Evolutionary conservation across 495 filamentous ascomycete species (phyloP).

Genomic region (Penicillium ucsense): DNA sequence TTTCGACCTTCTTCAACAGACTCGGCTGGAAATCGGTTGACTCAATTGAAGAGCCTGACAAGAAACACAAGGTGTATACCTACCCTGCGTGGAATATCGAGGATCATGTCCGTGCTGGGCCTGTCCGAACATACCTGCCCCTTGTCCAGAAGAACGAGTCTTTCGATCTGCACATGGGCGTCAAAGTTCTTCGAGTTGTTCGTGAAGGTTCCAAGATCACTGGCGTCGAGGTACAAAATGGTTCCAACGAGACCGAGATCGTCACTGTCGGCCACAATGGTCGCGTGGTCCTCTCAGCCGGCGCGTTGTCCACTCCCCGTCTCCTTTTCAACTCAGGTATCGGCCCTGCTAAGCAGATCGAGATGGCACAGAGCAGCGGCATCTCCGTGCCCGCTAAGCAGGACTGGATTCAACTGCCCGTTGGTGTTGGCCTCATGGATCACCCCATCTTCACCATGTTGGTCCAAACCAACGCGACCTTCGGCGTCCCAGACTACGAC

Average conservation of each 20-base stretch:
- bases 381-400: constrained; percentile 43
- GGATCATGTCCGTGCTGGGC: constrained; percentile 58
- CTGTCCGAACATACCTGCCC: constrained; percentile 64
- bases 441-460: constrained; percentile 64
- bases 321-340: constrained; percentile 60
- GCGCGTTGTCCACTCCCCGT: constrained; percentile 65
- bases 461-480: constrained; percentile 47
- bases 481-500: constrained; percentile 58
- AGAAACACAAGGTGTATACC: constrained; percentile 58
- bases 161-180: constrained; percentile 59
- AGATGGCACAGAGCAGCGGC: constrained; percentile 40
- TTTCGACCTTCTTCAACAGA: constrained; percentile 42
- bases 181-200: constrained; percentile 55
- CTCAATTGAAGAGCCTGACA: constrained; percentile 48
- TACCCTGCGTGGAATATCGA: constrained; percentile 63
- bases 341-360: constrained; percentile 52
- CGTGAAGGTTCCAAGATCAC: constrained; percentile 51
- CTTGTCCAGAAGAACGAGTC: constrained; percentile 49
- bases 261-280: constrained; percentile 51
- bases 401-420: constrained; percentile 63
- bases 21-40: constrained; percentile 54
- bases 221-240: constrained; percentile 57
- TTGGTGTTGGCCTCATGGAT: constrained; percentile 65
- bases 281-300: constrained; percentile 58
- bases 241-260: constrained; percentile 48